Evolutionary conservation across 768 basidiomycete species (phyloP).

Genomic region (Steccherinum ochraceum): DNA sequence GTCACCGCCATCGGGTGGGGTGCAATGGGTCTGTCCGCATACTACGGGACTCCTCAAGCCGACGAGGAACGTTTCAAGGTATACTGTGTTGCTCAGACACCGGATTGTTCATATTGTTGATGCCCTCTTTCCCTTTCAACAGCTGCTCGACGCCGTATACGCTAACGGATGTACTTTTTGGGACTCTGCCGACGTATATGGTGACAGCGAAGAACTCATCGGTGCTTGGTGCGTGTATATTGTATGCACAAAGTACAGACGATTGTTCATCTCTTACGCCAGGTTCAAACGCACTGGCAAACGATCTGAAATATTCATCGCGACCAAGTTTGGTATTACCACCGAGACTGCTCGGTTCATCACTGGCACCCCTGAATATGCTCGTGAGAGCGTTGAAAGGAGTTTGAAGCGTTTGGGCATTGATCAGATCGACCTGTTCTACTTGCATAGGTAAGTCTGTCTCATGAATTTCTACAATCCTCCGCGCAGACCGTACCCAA

Average conservation of each 20-base stretch:
- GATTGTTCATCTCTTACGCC: neutral
- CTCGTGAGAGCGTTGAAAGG: conserved; percentile 28
- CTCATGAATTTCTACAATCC: neutral
- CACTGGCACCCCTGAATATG: conserved; percentile 36
- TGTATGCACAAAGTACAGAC: no score
- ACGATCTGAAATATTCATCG: conserved; percentile 49
- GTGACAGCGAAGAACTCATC: conserved; percentile 37
- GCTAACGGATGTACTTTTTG: conserved; percentile 37
- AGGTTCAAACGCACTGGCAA: conserved; percentile 51
- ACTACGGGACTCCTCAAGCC: conserved; percentile 36
- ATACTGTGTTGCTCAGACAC: neutral
- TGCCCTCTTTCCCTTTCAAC: neutral
- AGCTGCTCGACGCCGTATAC: conserved; percentile 39
- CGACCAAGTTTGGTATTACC: conserved; percentile 48
- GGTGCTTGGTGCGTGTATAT: conserved; percentile 32
- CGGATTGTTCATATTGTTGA: no score
- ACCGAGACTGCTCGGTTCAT: conserved; percentile 9
- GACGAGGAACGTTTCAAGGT: conserved; percentile 63
- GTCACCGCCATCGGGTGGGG: conserved; percentile 58
- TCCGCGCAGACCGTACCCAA: conserved; percentile 3
- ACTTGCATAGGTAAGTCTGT: conserved; percentile 30
- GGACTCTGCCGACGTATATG: conserved; percentile 41
- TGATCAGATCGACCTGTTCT: conserved; percentile 33
- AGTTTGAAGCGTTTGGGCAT: conserved; percentile 33
- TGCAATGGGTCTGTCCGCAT: conserved; percentile 48